Conservation (phyloP, 2,329 filamentous ascomycete species). For the Penicillium expansum region DNA sequence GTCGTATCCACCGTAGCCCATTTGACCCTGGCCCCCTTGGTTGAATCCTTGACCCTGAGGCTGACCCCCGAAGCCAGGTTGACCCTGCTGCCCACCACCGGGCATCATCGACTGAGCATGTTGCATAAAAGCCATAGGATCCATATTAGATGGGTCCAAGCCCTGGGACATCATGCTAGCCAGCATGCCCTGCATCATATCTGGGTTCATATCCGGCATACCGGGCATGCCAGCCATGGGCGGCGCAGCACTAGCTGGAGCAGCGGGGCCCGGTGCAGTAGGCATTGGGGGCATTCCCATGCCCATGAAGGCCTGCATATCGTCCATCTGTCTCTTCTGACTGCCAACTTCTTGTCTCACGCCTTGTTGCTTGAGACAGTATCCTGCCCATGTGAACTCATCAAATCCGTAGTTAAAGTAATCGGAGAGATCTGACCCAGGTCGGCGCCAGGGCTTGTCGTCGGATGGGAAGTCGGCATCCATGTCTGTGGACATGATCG, state of each 20-base stretch:
- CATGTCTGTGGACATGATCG: conserved; percentile 76
- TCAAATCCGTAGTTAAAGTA: conserved; percentile 99
- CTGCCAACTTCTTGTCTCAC: conserved; percentile 74
- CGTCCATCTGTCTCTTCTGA: conserved; percentile 69
- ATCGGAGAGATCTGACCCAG: conserved; percentile 89
- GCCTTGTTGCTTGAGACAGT: conserved; percentile 81
- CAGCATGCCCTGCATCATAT: conserved; percentile 61
- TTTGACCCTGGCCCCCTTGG: conserved; percentile 41
- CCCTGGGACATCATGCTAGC: conserved; percentile 55
- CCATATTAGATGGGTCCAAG: conserved; percentile 53
- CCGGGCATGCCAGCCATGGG: conserved; percentile 40
- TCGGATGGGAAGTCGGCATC: conserved; percentile 70
- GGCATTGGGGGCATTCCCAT: conserved; percentile 51
- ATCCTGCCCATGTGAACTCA: conserved; percentile 96
- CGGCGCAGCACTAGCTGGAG: conserved; percentile 30
- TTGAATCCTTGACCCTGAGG: conserved; percentile 34
- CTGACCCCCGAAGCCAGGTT: conserved; percentile 36
- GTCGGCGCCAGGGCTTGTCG: conserved; percentile 92
- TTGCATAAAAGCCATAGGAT: conserved; percentile 55
- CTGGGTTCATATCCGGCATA: conserved; percentile 52
- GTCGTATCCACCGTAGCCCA: conserved; percentile 44
- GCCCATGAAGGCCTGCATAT: conserved; percentile 60
- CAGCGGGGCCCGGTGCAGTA: conserved; percentile 32
- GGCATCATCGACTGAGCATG: conserved; percentile 52
- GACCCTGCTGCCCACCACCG: conserved; percentile 37